These are phyloP conservation scores for Phytophthora hibernalis DNA, from an alignment of 352 stramenopile genomes.

Conservation along the genomic window DNA sequence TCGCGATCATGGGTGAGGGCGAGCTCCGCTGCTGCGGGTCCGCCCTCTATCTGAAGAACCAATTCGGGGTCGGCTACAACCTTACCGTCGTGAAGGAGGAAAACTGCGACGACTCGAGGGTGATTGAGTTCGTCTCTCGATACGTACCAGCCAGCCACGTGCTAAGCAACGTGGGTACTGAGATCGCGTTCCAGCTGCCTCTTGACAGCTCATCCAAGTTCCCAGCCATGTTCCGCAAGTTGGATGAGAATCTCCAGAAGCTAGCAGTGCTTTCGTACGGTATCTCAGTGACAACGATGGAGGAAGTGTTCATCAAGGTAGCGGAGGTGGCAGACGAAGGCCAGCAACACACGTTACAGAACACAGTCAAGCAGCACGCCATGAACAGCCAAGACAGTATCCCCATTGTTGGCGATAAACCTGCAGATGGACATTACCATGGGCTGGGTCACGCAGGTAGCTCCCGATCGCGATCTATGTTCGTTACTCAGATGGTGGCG, in stretches of 20 bases:
- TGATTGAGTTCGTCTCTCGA: slow-evolving; percentile 3
- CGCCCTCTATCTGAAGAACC: slow-evolving; percentile 80
- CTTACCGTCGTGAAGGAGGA: slow-evolving; percentile 65
- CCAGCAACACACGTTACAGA: slow-evolving; percentile 47
- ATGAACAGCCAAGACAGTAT: slow-evolving; percentile 24
- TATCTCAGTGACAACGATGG: slow-evolving; percentile 83
- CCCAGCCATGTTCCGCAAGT: slow-evolving; percentile 52
- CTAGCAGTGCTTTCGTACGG: slow-evolving; percentile 57
- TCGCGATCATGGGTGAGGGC: slow-evolving; percentile 86
- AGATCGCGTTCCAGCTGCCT: slow-evolving; percentile 74
- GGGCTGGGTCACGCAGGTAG: slow-evolving; percentile 20
- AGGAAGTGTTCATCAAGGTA: slow-evolving; percentile 83
- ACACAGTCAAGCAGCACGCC: slow-evolving; percentile 30
- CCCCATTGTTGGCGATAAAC: slow-evolving; percentile 29
- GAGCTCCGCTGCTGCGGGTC: slow-evolving; percentile 70
- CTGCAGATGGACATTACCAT: slow-evolving; percentile 19
- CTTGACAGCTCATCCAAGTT: slow-evolving; percentile 52
- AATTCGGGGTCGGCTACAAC: slow-evolving; percentile 69
- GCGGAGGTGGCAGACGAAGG: slow-evolving; percentile 44
- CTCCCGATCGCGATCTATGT: slow-evolving; percentile 25
- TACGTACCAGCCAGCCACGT: slow-evolving; percentile 35
- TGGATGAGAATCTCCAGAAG: slow-evolving; percentile 46
- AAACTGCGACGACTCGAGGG: slow-evolving; percentile 24
- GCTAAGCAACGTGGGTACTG: slow-evolving; percentile 68
- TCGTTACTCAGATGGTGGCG: slow-evolving; percentile 30